Conservation (phyloP, 1,139 yeast genomes). For the Saccharomycopsis phalli region DNA sequence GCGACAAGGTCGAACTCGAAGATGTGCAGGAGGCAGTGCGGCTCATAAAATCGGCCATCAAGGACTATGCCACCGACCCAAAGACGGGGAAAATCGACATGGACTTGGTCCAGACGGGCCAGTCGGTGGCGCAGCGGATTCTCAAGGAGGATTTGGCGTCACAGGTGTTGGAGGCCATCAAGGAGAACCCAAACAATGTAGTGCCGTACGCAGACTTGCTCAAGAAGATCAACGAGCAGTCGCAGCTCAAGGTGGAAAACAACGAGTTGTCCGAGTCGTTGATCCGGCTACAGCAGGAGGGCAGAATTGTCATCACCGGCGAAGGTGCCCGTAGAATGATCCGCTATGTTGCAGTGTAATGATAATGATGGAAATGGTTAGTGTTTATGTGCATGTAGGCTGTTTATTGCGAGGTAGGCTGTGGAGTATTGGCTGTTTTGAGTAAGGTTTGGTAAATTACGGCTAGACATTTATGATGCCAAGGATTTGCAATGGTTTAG, state of each 20-base stretch:
- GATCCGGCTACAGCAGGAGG: slow-evolving; percentile 66
- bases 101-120: slow-evolving; percentile 96
- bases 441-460: no score
- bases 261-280: slow-evolving; percentile 61
- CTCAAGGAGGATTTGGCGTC: slow-evolving; percentile 64
- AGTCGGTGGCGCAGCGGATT: slow-evolving; percentile 79
- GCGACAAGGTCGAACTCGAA: slow-evolving; percentile 55
- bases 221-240: slow-evolving; percentile 57
- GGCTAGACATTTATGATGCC: no score
- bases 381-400: no score
- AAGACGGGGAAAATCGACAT: slow-evolving; percentile 93
- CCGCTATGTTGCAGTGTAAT: slow-evolving; percentile 1
- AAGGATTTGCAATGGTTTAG: no score
- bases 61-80: slow-evolving; percentile 97
- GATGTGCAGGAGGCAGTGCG: slow-evolving; percentile 96
- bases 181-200: slow-evolving; percentile 28
- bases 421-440: no score
- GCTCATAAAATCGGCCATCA: slow-evolving; percentile 84
- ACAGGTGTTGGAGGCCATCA: slow-evolving; percentile 45
- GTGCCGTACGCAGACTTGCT: slow-evolving; percentile 57
- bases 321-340: slow-evolving; percentile 53
- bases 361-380: no score
- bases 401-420: no score
- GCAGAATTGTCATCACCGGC: slow-evolving; percentile 61
- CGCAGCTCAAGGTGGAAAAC: slow-evolving; percentile 62